Evolutionary conservation across 2,329 filamentous ascomycete genomes (phyloP), one percentile per base, ranked within the genome.

Genomic region (Apiospora marii): DNA sequence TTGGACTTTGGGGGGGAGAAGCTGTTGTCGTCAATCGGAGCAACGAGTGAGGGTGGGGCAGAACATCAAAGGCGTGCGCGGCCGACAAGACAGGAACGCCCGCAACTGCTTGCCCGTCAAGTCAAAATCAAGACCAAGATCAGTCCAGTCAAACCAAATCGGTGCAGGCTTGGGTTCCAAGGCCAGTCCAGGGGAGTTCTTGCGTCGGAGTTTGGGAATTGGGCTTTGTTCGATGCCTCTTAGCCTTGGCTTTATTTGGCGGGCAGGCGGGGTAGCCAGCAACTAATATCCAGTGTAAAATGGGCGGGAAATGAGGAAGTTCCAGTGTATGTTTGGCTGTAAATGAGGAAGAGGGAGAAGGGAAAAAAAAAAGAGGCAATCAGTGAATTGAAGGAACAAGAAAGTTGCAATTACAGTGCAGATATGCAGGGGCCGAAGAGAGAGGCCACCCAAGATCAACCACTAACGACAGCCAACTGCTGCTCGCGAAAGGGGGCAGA

Each of bases 361-460:
- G n/a, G 13, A 30, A 7, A 41, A 12, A 30, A 19, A 61, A 61
- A 8, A 19, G 8, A 41, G 34, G 27, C 7, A 37, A 58, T 34
- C 30, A 37, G 13, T 64, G 58, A n/a, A 64, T 64, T 37, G 58
- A 34, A 30, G 58, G 58, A 64, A 41, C 58, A 64, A 37, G 19
- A 41, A 64, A n/a, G 58, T 41, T 22, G 58, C 37, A 64, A 64
- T 64, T 64, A 19, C 19, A 64, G 58, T 64, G 34, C 19, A 64
- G 58, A 64, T 64, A 64, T 64, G 58, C 58, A 64, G 58, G 58
- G 58, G 58, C n/a, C n/a, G n/a, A 19, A 64, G 58, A 19, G 58
- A 48, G 46, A 64, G 58, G 58, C 58, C 30, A 64, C 30, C 51
- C 58, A 34, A 27, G 53, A 37, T 37, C 53, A 61, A 61, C 30